Conservation (phyloP, 2,329 filamentous ascomycete species). For the Penicillium sp. region DNA sequence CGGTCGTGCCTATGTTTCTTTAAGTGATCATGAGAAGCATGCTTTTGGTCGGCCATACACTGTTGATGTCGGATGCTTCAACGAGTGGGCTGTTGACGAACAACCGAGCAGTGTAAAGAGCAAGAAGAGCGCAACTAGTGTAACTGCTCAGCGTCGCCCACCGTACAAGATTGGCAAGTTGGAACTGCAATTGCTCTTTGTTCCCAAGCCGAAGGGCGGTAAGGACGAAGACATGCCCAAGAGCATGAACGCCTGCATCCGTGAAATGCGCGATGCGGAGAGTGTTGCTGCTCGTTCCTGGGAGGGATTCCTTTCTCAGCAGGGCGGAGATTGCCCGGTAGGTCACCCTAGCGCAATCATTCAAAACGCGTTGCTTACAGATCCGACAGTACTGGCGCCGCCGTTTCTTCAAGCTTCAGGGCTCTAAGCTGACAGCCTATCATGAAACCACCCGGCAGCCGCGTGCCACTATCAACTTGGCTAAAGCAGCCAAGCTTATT, state of each 20-base stretch:
- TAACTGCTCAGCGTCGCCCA: slow-evolving; percentile 63
- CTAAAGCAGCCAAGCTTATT: slow-evolving; percentile 87
- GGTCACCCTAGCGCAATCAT: slow-evolving; percentile 43
- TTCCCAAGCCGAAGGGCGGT: slow-evolving; percentile 82
- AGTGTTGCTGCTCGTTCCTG: slow-evolving; percentile 72
- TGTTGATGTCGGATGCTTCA: slow-evolving; percentile 92
- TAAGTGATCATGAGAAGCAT: slow-evolving; percentile 85
- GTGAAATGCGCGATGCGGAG: slow-evolving; percentile 88
- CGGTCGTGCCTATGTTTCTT: slow-evolving; percentile 84
- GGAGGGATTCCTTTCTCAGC: slow-evolving; percentile 90
- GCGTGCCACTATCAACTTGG: slow-evolving; percentile 92
- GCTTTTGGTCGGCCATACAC: slow-evolving; percentile 86
- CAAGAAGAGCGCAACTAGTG: slow-evolving; percentile 68
- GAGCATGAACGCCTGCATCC: slow-evolving; percentile 95
- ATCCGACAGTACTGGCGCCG: slow-evolving; percentile 82
- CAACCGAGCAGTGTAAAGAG: slow-evolving; percentile 85
- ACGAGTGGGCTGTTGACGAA: slow-evolving; percentile 95
- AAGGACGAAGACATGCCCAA: slow-evolving; percentile 97
- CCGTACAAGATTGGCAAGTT: slow-evolving; percentile 97
- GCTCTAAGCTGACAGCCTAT: slow-evolving; percentile 88
- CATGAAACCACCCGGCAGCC: slow-evolving; percentile 95
- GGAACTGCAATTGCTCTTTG: slow-evolving; percentile 88
- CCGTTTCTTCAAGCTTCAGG: slow-evolving; percentile 91
- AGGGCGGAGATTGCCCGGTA: slow-evolving; percentile 96
- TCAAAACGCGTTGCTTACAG: slow-evolving; percentile 18